Percentiles rank a stretch among this genome's conserved stretches.
Evolutionary conservation across 1,284 basidiomycete genomes (phyloP).

Genomic region (Gymnopus androsaceus): DNA sequence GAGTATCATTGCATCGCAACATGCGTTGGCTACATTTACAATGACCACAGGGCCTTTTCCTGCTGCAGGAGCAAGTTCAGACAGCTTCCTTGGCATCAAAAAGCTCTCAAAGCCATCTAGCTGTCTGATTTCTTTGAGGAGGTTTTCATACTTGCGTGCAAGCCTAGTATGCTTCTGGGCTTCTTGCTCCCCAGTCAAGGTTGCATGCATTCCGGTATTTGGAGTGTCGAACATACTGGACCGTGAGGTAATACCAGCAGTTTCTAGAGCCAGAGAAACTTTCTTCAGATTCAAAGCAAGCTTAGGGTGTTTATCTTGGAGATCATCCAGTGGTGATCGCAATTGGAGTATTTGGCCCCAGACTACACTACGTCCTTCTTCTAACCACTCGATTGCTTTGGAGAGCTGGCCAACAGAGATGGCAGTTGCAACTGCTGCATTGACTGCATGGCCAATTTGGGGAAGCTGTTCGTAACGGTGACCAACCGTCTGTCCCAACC

Average conservation of each 20-base stretch:
- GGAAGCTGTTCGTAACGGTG: not conserved
- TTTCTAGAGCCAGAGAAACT: not conserved
- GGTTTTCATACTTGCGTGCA: too few species aligned
- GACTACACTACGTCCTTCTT: conserved; percentile 2
- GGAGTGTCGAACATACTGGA: too few species aligned
- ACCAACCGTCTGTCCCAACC: not conserved
- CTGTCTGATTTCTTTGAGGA: too few species aligned
- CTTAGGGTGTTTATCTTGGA: conserved; percentile 1
- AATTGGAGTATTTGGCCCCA: conserved; percentile 3
- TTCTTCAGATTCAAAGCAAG: not conserved
- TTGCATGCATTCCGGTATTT: too few species aligned
- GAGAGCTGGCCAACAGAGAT: not conserved
- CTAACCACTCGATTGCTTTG: conserved; percentile 1
- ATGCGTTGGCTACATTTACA: too few species aligned
- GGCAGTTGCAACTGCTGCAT: not conserved
- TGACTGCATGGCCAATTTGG: not conserved
- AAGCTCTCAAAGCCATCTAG: too few species aligned
- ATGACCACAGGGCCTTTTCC: too few species aligned
- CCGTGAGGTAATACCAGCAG: not conserved
- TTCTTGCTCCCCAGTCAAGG: too few species aligned
- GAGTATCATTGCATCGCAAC: too few species aligned
- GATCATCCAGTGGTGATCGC: not conserved
- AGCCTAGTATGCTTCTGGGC: too few species aligned
- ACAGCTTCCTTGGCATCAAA: too few species aligned
- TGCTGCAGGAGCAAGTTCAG: too few species aligned